Base-by-base conservation (phyloP, 805 yeast species). In the Lipomyces yamadae region DNA sequence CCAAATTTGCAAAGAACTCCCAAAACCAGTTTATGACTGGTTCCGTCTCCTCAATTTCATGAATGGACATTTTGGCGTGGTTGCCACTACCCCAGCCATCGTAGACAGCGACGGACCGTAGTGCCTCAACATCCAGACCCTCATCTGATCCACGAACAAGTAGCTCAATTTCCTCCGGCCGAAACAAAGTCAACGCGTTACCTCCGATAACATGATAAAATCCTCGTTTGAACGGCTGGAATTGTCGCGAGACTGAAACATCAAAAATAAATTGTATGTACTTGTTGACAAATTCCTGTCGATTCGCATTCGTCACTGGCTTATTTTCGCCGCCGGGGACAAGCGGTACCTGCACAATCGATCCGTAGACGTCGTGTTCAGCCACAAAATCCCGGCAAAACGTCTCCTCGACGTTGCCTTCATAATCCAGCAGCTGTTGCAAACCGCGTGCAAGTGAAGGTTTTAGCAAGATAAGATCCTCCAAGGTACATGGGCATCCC, bases 161-260 rank as follows among this genome's bases (percentile, higher is more conserved):
- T 71, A 88, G 79, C 73, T 90, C 93, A 39, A 95, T 83, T 75
- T 94, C 99, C 62, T 87, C 88, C 0, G 96, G 89, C 61, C 89
- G 84, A 74, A 95, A 91, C 54, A 94, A 76, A 0, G 91, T 83
- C n/a, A 92, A 77, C 0, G 94, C 94, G 73, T 90, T 88, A 0
- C 94, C 92, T 6, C 90, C 92, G 62, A 91, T 86, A 1, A 92
- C 97, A 29, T 83, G 81, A 54, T 83, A 81, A 74, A 95, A 95
- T 0, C 98, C 98, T 2, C 74, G 80, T 58, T 82, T 79, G 75
- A 94, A 90, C 8, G 88, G 82, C 2, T 78, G 78, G 63, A 90
- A 84, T 69, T 86, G 88, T 1, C 75, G 74, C 7, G 78, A 73
- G 24, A 90, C 82, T 0, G 89, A 81, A 15, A 82, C 84, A 60